Evolutionary conservation across 2,329 filamentous ascomycete genomes (phyloP).

Genomic region (Apiospora kogelbergensis): DNA sequence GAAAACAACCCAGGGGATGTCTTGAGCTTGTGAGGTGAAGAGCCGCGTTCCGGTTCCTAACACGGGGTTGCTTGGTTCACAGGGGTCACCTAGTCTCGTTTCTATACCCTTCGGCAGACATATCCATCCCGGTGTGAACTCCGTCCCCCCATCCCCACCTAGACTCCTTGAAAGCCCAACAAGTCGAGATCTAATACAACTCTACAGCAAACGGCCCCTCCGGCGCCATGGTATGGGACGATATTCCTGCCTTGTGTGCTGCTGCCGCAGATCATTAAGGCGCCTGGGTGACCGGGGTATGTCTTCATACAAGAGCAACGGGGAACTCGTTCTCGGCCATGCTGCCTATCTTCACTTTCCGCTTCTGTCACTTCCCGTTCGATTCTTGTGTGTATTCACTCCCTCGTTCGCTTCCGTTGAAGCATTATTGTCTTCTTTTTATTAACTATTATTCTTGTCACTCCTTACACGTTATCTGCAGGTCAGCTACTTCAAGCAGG

Average conservation of each 20-base stretch:
- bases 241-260: background rate
- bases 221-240: slow-evolving; percentile 6
- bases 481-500: slow-evolving; percentile 15
- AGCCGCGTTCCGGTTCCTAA: background rate
- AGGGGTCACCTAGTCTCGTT: background rate
- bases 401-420: slow-evolving; percentile 6
- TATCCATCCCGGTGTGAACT: background rate
- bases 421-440: slow-evolving; percentile 9
- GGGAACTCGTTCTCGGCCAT: background rate
- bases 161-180: background rate
- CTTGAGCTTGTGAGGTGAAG: background rate
- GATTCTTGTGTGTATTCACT: slow-evolving; percentile 6
- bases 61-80: background rate
- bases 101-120: background rate
- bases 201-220: background rate
- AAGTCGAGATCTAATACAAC: background rate
- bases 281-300: background rate
- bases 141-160: background rate
- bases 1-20: background rate
- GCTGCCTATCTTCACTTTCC: background rate
- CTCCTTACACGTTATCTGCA: slow-evolving; percentile 12
- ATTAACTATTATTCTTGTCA: slow-evolving; percentile 9
- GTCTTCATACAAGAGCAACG: background rate
- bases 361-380: background rate
- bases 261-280: background rate